Evolutionary conservation across 2,329 filamentous ascomycete species (phyloP), one percentile per base, ranked within the genome.

Genomic region (Hymenoscyphus fructigenus): DNA sequence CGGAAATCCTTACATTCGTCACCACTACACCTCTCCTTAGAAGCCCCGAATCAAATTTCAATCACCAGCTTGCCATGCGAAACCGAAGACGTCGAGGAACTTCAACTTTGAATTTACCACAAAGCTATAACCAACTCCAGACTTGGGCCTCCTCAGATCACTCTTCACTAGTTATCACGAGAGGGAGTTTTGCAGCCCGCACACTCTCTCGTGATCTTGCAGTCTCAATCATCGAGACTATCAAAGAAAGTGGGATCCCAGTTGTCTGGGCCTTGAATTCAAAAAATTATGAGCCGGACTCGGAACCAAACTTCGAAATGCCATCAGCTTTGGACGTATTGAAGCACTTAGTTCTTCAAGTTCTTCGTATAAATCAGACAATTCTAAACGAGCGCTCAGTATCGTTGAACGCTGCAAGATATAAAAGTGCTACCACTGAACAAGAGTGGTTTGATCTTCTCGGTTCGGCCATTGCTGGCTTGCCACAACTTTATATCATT

Each of bases 371-470:
- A 9, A 68, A 66, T 20, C 32, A 60, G 3, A 34, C 53, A 10
- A 28, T 63, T n/a, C 57, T 61, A 12, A 59, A 58, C 5, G 47
- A 64, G 20, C 29, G 36, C 3, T 63, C 64, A 26, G 17, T n/a
- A 3, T 17, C 34, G 1, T 17, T 63, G n/a, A 64, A 38, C 5
- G 53, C 55, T 6, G 32, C 23, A 12, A 17, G 57, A 15, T 63
- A 66, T 20, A 47, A 63, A 55, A 41, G 60, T n/a, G 67, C 65
- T 3, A 58, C n/a, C 17, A 64, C 41, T 6, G 67, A 68, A 47
- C 20, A 26, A n/a, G 65, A 66, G 6, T 68, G 67, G 62, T 63
- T 66, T 23, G 38, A 58, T n/a, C n/a, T n/a, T n/a, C n/a, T n/a
- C n/a, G n/a, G n/a, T n/a, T n/a, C n/a, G n/a, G n/a, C n/a, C n/a